Percentiles rank a stretch among this genome's conserved stretches.
These are phyloP conservation scores for Colletotrichum aenigma DNA, from an alignment of 2,329 filamentous ascomycete genomes.

Conservation along the genomic window DNA sequence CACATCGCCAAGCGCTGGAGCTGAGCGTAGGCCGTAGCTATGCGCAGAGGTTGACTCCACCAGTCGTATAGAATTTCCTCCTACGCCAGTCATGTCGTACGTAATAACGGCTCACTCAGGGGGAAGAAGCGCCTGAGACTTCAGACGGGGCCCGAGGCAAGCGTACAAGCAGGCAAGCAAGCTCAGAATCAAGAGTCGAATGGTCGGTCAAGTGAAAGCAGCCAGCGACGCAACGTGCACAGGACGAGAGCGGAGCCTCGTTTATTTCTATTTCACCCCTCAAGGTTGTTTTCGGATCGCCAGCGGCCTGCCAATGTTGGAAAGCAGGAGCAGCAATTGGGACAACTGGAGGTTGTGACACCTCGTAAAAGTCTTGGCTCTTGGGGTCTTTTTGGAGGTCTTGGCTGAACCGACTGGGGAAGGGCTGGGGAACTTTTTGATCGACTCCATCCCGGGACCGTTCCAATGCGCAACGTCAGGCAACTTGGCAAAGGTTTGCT, in stretches of 20 bases:
- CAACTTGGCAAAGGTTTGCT: background rate
- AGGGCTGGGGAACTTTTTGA: slow-evolving; percentile 6
- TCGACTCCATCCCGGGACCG: background rate
- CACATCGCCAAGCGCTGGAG: background rate
- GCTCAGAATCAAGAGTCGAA: background rate
- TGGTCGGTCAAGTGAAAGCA: background rate
- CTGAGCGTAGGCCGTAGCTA: background rate
- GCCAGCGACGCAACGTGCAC: background rate
- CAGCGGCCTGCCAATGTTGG: background rate
- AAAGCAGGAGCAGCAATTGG: background rate
- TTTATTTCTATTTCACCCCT: slow-evolving; percentile 5
- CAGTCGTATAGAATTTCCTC: background rate
- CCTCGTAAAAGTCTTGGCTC: background rate
- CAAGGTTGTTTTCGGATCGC: background rate
- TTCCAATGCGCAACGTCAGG: background rate
- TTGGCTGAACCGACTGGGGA: slow-evolving; percentile 9
- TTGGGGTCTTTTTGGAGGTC: background rate
- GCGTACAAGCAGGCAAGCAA: background rate
- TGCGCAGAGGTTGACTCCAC: slow-evolving; percentile 7
- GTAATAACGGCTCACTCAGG: slow-evolving; percentile 1
- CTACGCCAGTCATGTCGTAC: background rate
- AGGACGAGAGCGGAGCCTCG: background rate
- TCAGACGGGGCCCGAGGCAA: background rate
- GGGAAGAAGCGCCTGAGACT: background rate
- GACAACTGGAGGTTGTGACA: background rate